Base-by-base conservation (phyloP, 306 rosid genomes). In the Mimosa bimucronata region DNA sequence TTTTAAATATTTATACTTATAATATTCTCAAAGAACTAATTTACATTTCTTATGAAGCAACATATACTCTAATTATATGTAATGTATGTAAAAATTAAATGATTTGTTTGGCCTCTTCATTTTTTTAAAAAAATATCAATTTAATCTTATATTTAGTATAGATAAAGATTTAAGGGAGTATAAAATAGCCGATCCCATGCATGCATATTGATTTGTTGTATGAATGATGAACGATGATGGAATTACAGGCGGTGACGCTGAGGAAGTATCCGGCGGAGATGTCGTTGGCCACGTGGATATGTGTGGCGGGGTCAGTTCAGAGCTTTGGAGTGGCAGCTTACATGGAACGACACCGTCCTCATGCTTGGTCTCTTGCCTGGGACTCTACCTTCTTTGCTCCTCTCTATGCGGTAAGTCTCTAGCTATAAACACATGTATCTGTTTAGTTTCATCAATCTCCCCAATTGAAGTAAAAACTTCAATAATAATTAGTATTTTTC, bases 251-350 rank as follows among this genome's bases (percentile, higher is more conserved):
- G 0, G 80, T 92, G 73, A 87, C 96, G n/a, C 44, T 94, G 81
- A 89, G 84, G 81, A 90, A 81, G 74, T 94, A 94, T 73, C 91
- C 87, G 0, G 94, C 96, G 60, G 60, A 50, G 58, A 50, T 94
- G 76, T 88, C 98, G 0, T 82, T 94, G n/a, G 83, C 98, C 2
- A 71, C 91, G 2, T 84, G 87, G 90, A 90, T 94, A 77, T 92
- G 97, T 85, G 82, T 88, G 52, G 6, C 76, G 19, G 98, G 96
- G 0, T 82, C 94, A 21, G 6, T 94, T 79, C 96, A 94, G 83
- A 83, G 91, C 82, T 19, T 82, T 11, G 87, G 78, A 0, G 81
- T 94, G 19, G 90, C 98, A 6, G 19, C 83, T 9, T 64, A 74
- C 0, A 77, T 86, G 0, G 97, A 91, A 80, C 91, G 85, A 2